Base-by-base conservation (phyloP, 148 eudicot genomes). In the Nepenthes gracilis region DNA sequence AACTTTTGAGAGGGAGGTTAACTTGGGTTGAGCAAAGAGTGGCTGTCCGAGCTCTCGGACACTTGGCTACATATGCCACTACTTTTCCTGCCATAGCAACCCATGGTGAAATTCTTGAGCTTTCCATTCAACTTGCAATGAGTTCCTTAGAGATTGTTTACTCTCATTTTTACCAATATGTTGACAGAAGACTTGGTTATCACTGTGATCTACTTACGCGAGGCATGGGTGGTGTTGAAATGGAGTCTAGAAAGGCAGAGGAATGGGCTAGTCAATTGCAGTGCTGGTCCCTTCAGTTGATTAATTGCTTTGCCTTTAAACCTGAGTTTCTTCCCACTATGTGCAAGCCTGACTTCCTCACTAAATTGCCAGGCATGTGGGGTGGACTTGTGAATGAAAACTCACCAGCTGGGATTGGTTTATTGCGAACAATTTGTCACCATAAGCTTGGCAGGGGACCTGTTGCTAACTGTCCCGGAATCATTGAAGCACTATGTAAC, bases 251-350 rank as follows among this genome's bases (percentile, higher is more conserved):
- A 72, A 93, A 93, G 74, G 92, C 99, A 2, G 99, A 93, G 72
- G 99, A 93, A 75, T 93, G 99, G 99, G 99, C 99, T 68, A 88
- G 99, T 74, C 99, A 89, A 59, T 64, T 93, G 67, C 99, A 93
- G 64, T 88, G 97, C 67, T 93, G 96, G 99, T 93, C 99, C 38
- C 92, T 93, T 67, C 96, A 88, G 70, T 81, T 93, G 57, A 88
- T 93, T 55, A 93, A 89, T 75, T 93, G 96, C 65, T 93, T 93
- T 70, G 95, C 99, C 2, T 88, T 88, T 59, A 93, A 89, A 67
- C 74, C 87, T 1, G 96, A 89, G 67, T 93, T 86, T 69, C 84
- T 93, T 67, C 60, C 95, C 12, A 67, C 75, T 47, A 89, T 89
- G 63, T 93, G 99, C 81, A 86, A 86, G 65, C 81, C 82, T 1